Evolutionary conservation across 1,284 basidiomycete genomes (phyloP), one percentile per base, ranked within the genome.

Genomic region (Irpex sp.): DNA sequence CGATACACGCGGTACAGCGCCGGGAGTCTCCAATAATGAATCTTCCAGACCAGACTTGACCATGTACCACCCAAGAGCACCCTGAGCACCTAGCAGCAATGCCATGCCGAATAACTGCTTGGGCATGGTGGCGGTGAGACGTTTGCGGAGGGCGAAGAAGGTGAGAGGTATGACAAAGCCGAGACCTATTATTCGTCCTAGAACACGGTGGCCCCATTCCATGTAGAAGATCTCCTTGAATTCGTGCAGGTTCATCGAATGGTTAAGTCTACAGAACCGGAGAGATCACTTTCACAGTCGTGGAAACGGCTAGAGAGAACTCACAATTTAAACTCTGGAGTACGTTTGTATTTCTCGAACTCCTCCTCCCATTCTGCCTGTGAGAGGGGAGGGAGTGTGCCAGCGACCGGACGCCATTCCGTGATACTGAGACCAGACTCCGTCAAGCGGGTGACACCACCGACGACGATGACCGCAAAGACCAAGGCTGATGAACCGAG

Each of bases 1-100:
- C 40, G 93, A 96, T 13, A 99, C 97, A 1, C 97, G 89, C 1
- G 97, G 94, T 7, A 96, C 89, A 11, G 89, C 87, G n/a, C 88
- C 89, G 13, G 93, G 92, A 17, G 84, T 90, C 9, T 88, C 85
- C 78, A 97, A 82, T 63, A 95, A 81, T 17, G 91, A 84, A 63
- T 94, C 87, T 70, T 95, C 92, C 9, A 99, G 81, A 1, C 97
- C 97, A 8, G 94, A 97, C 74, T 97, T 93, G 65, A 99, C 97
- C 97, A 99, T 99, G 82, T 97, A 97, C 97, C 97, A 99, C 34
- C 97, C 97, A 19, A 99, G 82, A 15, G 87, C 85, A 48, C 97
- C 97, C 76, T 99, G 94, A 38, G 88, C 88, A 26, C 94, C 96
- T 60, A 98, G 90, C 56, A 97, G 86, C 0, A 87, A 74, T 0